These are phyloP conservation scores for Aspergillus sp. DNA, from an alignment of 2,329 filamentous ascomycete genomes.

Conservation along the genomic window DNA sequence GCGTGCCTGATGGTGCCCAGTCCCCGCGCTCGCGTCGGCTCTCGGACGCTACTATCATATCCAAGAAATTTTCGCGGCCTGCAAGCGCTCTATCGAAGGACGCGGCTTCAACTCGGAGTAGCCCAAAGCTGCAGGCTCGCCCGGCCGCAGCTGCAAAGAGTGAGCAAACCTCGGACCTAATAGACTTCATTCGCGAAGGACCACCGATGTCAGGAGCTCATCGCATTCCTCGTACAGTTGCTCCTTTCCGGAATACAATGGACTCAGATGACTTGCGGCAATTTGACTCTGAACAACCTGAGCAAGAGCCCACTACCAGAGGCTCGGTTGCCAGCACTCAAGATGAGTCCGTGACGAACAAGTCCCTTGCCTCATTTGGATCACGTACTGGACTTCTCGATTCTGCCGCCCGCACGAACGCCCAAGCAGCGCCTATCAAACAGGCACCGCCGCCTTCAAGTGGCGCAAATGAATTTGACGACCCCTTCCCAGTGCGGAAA, in stretches of 20 bases:
- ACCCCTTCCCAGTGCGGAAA: conserved; percentile 63
- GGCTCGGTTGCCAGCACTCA: conserved; percentile 37
- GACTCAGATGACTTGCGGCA: conserved; percentile 68
- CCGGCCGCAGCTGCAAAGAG: conserved; percentile 60
- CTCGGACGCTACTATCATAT: conserved; percentile 13
- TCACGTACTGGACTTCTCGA: conserved; percentile 68
- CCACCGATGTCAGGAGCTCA: conserved; percentile 62
- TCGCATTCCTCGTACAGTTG: conserved; percentile 75
- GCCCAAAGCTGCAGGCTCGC: conserved; percentile 62
- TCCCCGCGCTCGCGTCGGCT: conserved; percentile 6
- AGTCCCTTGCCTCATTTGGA: conserved; percentile 58
- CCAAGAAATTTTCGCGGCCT: conserved; percentile 11
- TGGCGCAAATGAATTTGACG: conserved; percentile 22
- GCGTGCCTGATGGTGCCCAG: conserved; percentile 8
- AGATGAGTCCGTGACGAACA: conserved; percentile 48
- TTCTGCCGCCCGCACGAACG: conserved; percentile 27
- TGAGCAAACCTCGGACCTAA: conserved; percentile 76
- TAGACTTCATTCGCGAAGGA: conserved; percentile 90
- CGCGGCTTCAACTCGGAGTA: conserved; percentile 12
- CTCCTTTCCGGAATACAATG: conserved; percentile 79
- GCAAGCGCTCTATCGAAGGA: conserved; percentile 10
- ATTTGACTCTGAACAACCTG: conserved; percentile 23
- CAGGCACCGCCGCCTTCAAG: conserved; percentile 11
- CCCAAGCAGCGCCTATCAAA: conserved; percentile 13
- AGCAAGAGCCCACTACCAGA: conserved; percentile 26